Conservation (phyloP, 164 flowering plant genomes). For the Chimonanthus praecox region DNA sequence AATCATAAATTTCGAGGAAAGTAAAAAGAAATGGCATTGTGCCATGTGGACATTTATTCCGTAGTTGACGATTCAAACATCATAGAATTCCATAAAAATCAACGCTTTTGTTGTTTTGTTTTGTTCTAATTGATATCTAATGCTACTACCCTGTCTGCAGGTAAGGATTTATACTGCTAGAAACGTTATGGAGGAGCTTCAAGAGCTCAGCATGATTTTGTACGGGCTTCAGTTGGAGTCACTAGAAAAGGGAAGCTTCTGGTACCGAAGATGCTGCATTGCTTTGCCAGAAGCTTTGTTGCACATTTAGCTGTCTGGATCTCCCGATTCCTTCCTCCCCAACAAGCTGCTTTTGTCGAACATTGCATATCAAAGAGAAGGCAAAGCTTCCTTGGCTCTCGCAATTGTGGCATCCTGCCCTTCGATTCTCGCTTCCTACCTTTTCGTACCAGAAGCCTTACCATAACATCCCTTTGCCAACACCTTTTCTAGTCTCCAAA, state of each 20-base stretch:
- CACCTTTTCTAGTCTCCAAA: not conserved
- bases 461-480: not conserved
- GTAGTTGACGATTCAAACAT: not conserved
- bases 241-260: slow-evolving; percentile 65
- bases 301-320: slow-evolving; percentile 57
- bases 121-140: not conserved
- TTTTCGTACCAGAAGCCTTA: slow-evolving; percentile 41
- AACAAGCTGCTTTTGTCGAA: slow-evolving; percentile 63
- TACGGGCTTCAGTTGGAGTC: slow-evolving; percentile 68
- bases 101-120: too few species aligned
- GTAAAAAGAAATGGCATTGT: not conserved
- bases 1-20: too few species aligned
- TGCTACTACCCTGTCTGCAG: slow-evolving; percentile 27
- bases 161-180: slow-evolving; percentile 57
- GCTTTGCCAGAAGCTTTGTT: slow-evolving; percentile 46
- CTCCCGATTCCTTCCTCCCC: slow-evolving; percentile 50
- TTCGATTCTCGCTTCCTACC: slow-evolving; percentile 73
- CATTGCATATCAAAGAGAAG: slow-evolving; percentile 52
- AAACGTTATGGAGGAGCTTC: slow-evolving; percentile 54
- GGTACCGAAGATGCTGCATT: slow-evolving; percentile 70
- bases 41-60: not conserved
- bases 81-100: not conserved
- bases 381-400: slow-evolving; percentile 49
- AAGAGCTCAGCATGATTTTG: slow-evolving; percentile 56
- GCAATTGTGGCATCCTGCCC: slow-evolving; percentile 56